These are phyloP conservation scores for Eucalyptus tenuipes DNA, from an alignment of 345 rosid species.

Conservation along the genomic window DNA sequence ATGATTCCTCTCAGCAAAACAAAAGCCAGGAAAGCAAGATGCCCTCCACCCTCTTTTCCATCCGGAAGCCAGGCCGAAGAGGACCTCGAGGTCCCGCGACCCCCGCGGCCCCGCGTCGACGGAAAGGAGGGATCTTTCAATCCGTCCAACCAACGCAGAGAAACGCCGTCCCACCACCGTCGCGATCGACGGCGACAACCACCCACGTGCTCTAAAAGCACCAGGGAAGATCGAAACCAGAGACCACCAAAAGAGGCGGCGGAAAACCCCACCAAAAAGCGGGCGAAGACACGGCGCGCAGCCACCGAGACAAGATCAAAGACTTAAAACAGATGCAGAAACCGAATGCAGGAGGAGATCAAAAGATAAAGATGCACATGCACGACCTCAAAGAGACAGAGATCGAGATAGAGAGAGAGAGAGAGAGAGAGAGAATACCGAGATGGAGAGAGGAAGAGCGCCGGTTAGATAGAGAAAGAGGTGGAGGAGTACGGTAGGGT, in stretches of 20 bases:
- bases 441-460: background rate
- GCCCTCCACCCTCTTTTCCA: background rate
- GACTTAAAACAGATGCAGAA: background rate
- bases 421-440: background rate
- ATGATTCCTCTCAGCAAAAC: background rate
- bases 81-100: background rate
- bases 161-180: background rate
- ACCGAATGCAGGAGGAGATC: background rate
- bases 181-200: background rate
- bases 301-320: background rate
- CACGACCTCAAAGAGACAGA: background rate
- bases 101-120: background rate
- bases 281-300: background rate
- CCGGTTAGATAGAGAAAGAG: background rate
- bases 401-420: background rate
- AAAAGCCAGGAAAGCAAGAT: background rate
- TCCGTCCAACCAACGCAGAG: background rate
- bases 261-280: background rate
- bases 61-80: background rate
- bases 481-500: background rate
- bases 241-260: background rate
- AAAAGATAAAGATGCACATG: background rate
- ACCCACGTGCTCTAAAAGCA: background rate
- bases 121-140: background rate
- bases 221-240: background rate